phyloP scores from a whole-genome alignment of 2,329 filamentous ascomycete species.

The Exophiala sideris region DNA sequence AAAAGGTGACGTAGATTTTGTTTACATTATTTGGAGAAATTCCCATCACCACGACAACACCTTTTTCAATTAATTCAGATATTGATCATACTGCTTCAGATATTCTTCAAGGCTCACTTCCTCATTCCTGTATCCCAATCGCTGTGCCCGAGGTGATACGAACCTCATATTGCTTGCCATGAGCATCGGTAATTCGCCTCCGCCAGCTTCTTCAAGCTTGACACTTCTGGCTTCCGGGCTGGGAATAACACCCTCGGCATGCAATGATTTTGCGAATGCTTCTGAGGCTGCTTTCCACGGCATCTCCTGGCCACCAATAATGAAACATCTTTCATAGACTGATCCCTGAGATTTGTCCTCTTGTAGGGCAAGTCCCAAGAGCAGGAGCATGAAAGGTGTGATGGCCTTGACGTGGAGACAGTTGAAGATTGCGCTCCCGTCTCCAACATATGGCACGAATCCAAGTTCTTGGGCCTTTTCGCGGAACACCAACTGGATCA shows the following conservation, averaged over 20 bases:
- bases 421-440: conserved; percentile 17
- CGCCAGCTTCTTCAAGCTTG: conserved; percentile 7
- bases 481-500: conserved; percentile 12
- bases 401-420: conserved; percentile 14
- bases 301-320: conserved; percentile 8
- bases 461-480: conserved; percentile 17
- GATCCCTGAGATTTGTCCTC: conserved; percentile 6
- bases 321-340: conserved; percentile 13
- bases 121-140: conserved; percentile 13
- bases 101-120: conserved; percentile 10
- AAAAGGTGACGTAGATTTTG: too few relatives aligned
- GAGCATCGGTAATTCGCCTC: conserved; percentile 15
- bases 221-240: conserved; percentile 10
- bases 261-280: conserved; percentile 6
- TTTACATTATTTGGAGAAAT: too few relatives aligned
- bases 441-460: conserved; percentile 16
- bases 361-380: conserved; percentile 6
- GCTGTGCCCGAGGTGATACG: conserved; percentile 5
- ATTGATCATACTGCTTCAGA: neutral
- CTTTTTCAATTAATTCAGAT: too few relatives aligned
- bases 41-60: too few relatives aligned
- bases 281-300: conserved; percentile 2
- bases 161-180: conserved; percentile 13
- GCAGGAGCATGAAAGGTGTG: conserved; percentile 12
- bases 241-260: conserved; percentile 5